These are phyloP conservation scores for Trichosanthes cucumerina DNA, from an alignment of 306 rosid genomes.

Conservation along the genomic window DNA sequence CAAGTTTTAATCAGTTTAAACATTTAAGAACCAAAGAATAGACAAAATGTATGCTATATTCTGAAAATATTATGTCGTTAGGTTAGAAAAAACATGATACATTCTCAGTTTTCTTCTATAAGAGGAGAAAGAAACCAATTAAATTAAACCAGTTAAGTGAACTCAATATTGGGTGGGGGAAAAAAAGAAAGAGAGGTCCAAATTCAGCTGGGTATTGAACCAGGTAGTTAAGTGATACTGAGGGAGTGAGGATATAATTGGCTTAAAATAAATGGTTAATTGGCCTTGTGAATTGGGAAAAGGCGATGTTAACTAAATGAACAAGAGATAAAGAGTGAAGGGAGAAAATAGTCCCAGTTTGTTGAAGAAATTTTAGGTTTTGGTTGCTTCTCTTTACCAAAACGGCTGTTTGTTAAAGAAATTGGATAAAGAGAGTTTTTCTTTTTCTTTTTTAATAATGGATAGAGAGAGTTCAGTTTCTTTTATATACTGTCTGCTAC, in stretches of 20 bases:
- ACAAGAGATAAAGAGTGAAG: background rate
- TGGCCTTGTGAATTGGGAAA: background rate
- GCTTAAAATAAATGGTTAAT: background rate
- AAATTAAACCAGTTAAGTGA: background rate
- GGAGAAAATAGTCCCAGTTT: background rate
- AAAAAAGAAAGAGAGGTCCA: background rate
- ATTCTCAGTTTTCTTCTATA: background rate
- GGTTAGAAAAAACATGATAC: background rate
- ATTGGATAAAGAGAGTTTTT: background rate
- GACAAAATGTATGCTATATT: background rate
- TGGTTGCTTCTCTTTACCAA: too few species aligned
- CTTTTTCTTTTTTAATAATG: too few species aligned
- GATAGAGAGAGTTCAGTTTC: background rate
- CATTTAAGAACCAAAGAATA: slow-evolving; percentile 4
- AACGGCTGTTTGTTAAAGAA: background rate
- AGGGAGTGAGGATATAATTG: background rate
- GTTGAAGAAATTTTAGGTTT: background rate
- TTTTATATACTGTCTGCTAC: background rate
- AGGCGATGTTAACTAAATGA: background rate
- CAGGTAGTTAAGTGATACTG: background rate
- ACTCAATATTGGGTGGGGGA: background rate
- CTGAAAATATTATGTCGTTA: background rate
- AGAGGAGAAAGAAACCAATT: background rate
- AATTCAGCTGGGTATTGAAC: background rate
- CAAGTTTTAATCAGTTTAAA: slow-evolving; percentile 13